Evolutionary conservation across 2,329 filamentous ascomycete species (phyloP).

Genomic region (Claviceps arundinis): DNA sequence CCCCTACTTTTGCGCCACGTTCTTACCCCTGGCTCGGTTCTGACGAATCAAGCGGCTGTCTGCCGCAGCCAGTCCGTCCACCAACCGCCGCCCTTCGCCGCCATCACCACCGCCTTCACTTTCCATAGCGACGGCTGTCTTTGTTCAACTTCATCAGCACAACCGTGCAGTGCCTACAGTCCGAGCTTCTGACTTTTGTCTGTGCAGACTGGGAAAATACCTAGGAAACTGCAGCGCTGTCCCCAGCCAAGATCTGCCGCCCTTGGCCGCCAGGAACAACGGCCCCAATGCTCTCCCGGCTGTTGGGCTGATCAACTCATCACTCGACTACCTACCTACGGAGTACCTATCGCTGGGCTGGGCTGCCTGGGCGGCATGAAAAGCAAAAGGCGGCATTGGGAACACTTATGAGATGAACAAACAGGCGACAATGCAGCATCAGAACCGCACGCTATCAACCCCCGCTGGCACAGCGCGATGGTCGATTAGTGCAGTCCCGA

Average conservation of each 20-base stretch:
- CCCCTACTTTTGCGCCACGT: background rate
- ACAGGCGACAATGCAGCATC: background rate
- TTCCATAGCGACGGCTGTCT: background rate
- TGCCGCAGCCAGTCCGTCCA: background rate
- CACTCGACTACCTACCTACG: too few relatives aligned
- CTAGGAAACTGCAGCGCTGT: background rate
- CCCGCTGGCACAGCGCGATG: background rate
- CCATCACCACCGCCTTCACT: background rate
- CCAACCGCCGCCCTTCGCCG: background rate
- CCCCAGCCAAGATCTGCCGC: background rate
- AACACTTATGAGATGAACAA: background rate
- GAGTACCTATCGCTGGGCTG: background rate
- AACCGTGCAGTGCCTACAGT: background rate
- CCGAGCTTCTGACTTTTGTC: background rate
- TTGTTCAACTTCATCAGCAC: background rate
- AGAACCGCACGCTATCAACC: background rate
- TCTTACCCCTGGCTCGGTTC: background rate
- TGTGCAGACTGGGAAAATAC: background rate
- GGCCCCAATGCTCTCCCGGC: background rate
- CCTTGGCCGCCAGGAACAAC: background rate
- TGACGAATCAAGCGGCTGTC: background rate
- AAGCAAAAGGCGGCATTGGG: background rate
- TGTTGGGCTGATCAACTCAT: background rate
- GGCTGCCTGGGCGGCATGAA: background rate
- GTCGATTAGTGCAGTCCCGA: background rate